These are phyloP conservation scores for Funneliformis mosseae DNA, from an alignment of 192 early-diverging fungal species.

Conservation along the genomic window DNA sequence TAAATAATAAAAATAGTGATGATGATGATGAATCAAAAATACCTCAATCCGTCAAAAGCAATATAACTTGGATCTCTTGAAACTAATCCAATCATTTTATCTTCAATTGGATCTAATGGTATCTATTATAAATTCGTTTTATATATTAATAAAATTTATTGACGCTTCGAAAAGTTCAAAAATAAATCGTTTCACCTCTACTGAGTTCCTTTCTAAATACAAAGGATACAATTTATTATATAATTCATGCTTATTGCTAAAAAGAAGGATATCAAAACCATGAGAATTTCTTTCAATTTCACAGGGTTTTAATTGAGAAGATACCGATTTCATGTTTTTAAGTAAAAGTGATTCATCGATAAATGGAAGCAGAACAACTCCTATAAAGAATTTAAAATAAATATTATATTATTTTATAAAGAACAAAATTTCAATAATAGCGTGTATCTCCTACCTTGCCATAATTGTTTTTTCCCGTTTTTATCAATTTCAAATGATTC, in stretches of 20 bases:
- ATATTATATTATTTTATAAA: not conserved
- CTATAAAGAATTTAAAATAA: slow-evolving; percentile 37
- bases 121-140: slow-evolving; percentile 35
- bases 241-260: slow-evolving; percentile 61
- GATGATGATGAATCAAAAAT: too few relatives aligned
- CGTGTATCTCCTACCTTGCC: slow-evolving; percentile 63
- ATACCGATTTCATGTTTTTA: slow-evolving; percentile 65
- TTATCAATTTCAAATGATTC: slow-evolving; percentile 85
- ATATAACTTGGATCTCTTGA: slow-evolving; percentile 59
- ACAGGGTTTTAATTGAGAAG: slow-evolving; percentile 66
- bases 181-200: slow-evolving; percentile 35
- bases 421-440: not conserved
- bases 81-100: slow-evolving; percentile 58
- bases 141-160: not conserved
- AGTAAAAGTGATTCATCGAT: slow-evolving; percentile 86
- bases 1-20: too few relatives aligned
- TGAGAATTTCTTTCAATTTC: slow-evolving; percentile 75
- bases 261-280: slow-evolving; percentile 61
- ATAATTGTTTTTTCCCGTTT: slow-evolving; percentile 93
- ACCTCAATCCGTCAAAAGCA: slow-evolving; percentile 26
- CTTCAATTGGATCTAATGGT: slow-evolving; percentile 52
- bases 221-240: slow-evolving; percentile 59
- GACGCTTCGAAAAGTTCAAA: not conserved
- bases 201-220: slow-evolving; percentile 49
- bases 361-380: slow-evolving; percentile 92